Conservation (phyloP, 2,329 filamentous ascomycete species). For the Neonectria neomacrospora region DNA sequence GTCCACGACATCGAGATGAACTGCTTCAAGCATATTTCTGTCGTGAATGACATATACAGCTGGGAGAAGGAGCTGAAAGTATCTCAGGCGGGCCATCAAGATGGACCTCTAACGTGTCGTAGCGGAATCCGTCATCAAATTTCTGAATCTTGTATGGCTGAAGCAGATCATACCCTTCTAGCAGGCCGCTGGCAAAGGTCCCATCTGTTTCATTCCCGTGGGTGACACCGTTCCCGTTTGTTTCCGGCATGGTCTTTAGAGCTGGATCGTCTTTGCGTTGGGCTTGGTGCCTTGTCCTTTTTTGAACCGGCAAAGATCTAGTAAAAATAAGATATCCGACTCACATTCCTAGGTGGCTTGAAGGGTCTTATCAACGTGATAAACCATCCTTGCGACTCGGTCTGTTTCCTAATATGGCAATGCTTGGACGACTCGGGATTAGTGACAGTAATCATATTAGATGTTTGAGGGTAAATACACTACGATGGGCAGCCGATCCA, state of each 20-base stretch:
- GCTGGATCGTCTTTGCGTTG: too few relatives aligned
- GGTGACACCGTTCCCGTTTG: too few relatives aligned
- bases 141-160: constrained; percentile 4
- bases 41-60: constrained; percentile 56
- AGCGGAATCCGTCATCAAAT: constrained; percentile 7
- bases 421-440: background rate
- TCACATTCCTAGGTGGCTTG: too few relatives aligned
- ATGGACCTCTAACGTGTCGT: constrained; percentile 4
- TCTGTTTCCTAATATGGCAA: too few relatives aligned
- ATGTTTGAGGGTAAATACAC: constrained; percentile 51
- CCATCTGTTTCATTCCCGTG: background rate
- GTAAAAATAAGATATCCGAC: too few relatives aligned
- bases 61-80: constrained; percentile 52
- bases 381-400: too few relatives aligned
- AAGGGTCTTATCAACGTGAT: too few relatives aligned
- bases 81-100: constrained; percentile 8
- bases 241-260: too few relatives aligned
- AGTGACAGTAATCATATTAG: constrained; percentile 14
- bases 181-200: background rate
- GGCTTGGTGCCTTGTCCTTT: too few relatives aligned
- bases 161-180: constrained; percentile 3
- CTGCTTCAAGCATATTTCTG: constrained; percentile 51
- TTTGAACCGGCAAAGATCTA: too few relatives aligned
- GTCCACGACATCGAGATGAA: constrained; percentile 47
- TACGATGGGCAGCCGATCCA: constrained; percentile 44